Percentiles rank a stretch among this genome's conserved stretches.
Evolutionary conservation across 805 yeast genomes (phyloP).

Genomic region (Ogataea saltuana): DNA sequence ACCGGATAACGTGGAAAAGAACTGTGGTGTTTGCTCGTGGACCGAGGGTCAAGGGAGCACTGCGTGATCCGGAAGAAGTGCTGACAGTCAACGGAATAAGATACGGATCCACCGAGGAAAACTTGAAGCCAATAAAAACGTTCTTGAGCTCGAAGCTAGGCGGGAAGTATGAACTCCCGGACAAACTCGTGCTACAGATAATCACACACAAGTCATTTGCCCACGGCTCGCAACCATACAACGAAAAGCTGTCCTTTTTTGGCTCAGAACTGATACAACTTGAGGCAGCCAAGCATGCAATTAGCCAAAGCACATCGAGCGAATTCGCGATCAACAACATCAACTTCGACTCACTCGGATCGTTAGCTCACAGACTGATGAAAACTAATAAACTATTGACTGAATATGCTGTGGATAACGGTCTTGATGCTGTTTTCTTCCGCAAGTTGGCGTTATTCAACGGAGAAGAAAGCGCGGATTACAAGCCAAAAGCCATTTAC

Average conservation of each 20-base stretch:
- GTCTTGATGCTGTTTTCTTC: conserved; percentile 56
- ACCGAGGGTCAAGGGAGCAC: conserved; percentile 66
- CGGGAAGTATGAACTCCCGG: conserved; percentile 54
- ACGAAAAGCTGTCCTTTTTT: conserved; percentile 76
- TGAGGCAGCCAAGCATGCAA: conserved; percentile 45
- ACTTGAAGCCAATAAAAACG: conserved; percentile 48
- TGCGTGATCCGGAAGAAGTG: conserved; percentile 66
- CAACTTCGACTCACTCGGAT: conserved; percentile 62
- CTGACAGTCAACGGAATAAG: conserved; percentile 50
- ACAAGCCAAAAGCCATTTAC: conserved; percentile 32
- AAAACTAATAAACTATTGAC: conserved; percentile 53
- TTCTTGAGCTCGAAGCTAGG: conserved; percentile 39
- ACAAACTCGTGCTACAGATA: conserved; percentile 71
- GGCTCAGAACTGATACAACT: conserved; percentile 66
- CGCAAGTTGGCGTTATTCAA: conserved; percentile 52
- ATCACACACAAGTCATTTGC: conserved; percentile 94
- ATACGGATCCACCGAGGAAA: conserved; percentile 54
- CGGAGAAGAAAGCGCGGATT: conserved; percentile 35
- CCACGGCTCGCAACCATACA: conserved; percentile 85
- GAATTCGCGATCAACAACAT: conserved; percentile 46
- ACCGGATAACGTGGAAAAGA: conserved; percentile 19
- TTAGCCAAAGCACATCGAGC: conserved; percentile 26
- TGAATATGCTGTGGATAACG: conserved; percentile 48
- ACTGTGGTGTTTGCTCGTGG: conserved; percentile 46
- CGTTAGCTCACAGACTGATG: conserved; percentile 50